These are phyloP conservation scores for Spinellus fusiger DNA, from an alignment of 192 early-diverging fungal genomes.

Conservation along the genomic window DNA sequence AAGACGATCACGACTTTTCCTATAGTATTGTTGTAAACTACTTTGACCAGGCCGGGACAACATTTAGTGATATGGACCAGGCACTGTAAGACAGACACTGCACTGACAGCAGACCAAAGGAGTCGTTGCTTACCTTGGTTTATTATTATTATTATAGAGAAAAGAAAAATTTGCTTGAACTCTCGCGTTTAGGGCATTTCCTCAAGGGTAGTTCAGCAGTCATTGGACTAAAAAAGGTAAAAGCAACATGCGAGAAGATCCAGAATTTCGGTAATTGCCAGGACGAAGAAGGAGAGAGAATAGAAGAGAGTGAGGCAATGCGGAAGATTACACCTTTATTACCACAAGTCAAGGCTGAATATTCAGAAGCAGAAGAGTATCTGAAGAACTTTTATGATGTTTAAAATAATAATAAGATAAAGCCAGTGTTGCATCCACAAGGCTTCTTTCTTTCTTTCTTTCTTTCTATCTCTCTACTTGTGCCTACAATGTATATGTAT, in stretches of 20 bases:
- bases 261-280: slow-evolving; percentile 71
- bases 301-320: slow-evolving; percentile 49
- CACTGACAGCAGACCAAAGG: too few species aligned
- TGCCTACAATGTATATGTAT: too few species aligned
- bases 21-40: slow-evolving; percentile 71
- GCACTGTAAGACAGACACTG: slow-evolving; percentile 45
- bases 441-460: neutral
- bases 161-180: slow-evolving; percentile 54
- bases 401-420: slow-evolving; percentile 15
- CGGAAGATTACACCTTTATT: slow-evolving; percentile 49
- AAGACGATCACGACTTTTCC: slow-evolving; percentile 76
- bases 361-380: slow-evolving; percentile 63
- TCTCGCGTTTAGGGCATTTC: slow-evolving; percentile 85
- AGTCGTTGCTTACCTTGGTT: neutral
- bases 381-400: slow-evolving; percentile 63
- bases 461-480: neutral
- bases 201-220: slow-evolving; percentile 88
- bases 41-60: slow-evolving; percentile 78
- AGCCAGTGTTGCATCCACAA: neutral
- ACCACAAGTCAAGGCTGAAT: slow-evolving; percentile 57
- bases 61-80: slow-evolving; percentile 70
- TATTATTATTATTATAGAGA: slow-evolving; percentile 24
- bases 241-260: slow-evolving; percentile 80
- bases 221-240: slow-evolving; percentile 75
- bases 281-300: slow-evolving; percentile 44